A percentile compares a stretch with the other conserved stretches of the same genome.
Conservation (phyloP, 208 protist genomes). For the Leishmania gerbilli region DNA sequence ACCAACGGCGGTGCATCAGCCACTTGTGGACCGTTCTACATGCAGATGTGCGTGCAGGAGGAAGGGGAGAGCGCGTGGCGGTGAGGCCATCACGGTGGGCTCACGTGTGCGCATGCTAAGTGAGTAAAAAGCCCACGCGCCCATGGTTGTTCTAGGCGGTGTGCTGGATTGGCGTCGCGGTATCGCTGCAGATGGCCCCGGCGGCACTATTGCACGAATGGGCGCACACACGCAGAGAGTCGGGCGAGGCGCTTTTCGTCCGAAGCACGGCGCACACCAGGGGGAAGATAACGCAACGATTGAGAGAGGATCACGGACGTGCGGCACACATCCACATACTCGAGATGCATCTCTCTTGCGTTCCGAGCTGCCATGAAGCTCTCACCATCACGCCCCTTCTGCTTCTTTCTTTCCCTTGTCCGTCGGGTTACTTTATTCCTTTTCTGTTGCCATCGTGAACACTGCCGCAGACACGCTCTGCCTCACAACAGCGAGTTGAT, state of each 20-base stretch:
- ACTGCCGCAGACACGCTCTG: neutral
- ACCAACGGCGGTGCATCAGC: neutral
- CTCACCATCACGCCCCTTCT: neutral
- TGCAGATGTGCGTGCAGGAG: no score
- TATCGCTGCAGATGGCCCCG: neutral
- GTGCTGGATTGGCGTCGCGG: neutral
- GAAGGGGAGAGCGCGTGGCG: no score
- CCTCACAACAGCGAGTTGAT: neutral
- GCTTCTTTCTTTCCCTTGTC: neutral
- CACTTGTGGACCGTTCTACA: neutral
- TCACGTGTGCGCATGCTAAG: neutral
- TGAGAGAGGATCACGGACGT: neutral
- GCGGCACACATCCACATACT: neutral
- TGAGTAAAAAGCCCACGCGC: neutral
- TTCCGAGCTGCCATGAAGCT: neutral
- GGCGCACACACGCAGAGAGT: neutral
- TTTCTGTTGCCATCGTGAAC: neutral
- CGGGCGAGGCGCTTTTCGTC: neutral
- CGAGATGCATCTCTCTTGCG: neutral
- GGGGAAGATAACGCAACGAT: neutral
- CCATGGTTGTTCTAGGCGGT: neutral
- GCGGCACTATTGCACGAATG: neutral
- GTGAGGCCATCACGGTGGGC: neutral
- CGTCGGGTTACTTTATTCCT: neutral
- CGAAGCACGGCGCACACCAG: neutral